phyloP scores from a whole-genome alignment of 129 eudicot species.

The Smallanthus sonchifolius region DNA sequence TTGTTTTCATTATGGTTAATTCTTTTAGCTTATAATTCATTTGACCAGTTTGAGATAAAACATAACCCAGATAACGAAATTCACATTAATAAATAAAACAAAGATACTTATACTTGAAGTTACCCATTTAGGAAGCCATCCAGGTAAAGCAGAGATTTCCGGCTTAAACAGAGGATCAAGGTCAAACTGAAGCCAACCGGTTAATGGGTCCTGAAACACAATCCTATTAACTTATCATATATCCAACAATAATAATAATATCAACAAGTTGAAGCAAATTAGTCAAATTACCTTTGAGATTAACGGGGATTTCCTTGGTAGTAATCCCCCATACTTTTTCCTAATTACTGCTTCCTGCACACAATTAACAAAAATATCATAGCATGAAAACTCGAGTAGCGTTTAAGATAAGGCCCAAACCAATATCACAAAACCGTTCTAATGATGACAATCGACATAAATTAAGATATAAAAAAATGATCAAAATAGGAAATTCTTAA shows the following conservation, averaged over 20 bases:
- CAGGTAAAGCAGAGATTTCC: slow-evolving; percentile 54
- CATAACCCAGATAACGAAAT: neutral
- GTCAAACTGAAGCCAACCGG: slow-evolving; percentile 98
- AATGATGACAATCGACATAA: slow-evolving; percentile 2
- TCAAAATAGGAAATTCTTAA: neutral
- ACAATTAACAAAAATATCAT: neutral
- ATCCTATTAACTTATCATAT: neutral
- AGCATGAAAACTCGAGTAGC: neutral
- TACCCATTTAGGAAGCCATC: slow-evolving; percentile 84
- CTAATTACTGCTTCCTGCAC: slow-evolving; percentile 63
- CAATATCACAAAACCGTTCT: neutral
- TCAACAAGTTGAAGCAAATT: no score
- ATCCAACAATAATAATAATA: no score
- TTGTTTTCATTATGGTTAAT: neutral
- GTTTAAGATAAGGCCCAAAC: neutral
- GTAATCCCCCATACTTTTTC: slow-evolving; percentile 90
- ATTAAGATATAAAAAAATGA: neutral
- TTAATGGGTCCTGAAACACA: slow-evolving; percentile 67
- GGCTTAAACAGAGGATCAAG: slow-evolving; percentile 79
- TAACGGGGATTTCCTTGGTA: slow-evolving; percentile 67
- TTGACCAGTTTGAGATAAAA: neutral
- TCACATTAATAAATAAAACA: neutral
- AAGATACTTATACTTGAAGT: slow-evolving; percentile 8
- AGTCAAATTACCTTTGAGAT: slow-evolving; percentile 59
- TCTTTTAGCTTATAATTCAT: neutral